Base-by-base conservation (phyloP, 306 rosid species). In the Sophora flavescens region DNA sequence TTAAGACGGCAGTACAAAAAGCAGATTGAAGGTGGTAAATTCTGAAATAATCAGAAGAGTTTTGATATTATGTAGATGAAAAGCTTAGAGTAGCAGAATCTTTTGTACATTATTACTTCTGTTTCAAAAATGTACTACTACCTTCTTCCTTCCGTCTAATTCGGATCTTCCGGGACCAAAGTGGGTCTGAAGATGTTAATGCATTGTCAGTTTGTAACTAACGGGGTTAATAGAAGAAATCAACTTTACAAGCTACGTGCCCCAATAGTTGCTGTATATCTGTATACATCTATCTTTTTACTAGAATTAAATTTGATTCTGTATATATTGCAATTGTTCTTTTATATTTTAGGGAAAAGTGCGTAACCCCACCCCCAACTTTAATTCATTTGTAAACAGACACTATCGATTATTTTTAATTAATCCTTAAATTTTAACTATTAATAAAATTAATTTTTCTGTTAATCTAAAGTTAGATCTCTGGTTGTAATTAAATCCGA, bases 1-100 rank as follows among this genome's bases (percentile, higher is more conserved):
- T 95, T 69, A 95, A 95, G 85, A 95, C 99, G 26, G 77, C 91
- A 10, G 97, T 95, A 80, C 97, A 89, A 83, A 96, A 91, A 84
- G 97, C 97, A 51, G 92, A 83, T 68, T 92, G 87, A 89, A 71
- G 28, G 30, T 14, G 36, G 26, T 73, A 38, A 3, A 15, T 70
- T 74, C 64, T 78, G 82, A 54, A 59, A 58, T 42, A 60, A 15
- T 70, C 72, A 67, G 32, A 74, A 59, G 63, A 63, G 44, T 81
- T 76, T 77, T 77, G 68, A 76, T 56, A 18, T 71, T 56, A 18
- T 71, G 74, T 44, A 44, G 10, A 44, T 44, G 50, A 2, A 47
- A 53, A 59, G 81, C 85, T 76, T 68, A 64, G 70, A 58, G 66
- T 38, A 62, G 76, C 60, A 52, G 45, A 39, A 41, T 33, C 66